Evolutionary conservation across 176 grass and related monocot genomes (phyloP).

Genomic region (Bonia amplexicaulis): DNA sequence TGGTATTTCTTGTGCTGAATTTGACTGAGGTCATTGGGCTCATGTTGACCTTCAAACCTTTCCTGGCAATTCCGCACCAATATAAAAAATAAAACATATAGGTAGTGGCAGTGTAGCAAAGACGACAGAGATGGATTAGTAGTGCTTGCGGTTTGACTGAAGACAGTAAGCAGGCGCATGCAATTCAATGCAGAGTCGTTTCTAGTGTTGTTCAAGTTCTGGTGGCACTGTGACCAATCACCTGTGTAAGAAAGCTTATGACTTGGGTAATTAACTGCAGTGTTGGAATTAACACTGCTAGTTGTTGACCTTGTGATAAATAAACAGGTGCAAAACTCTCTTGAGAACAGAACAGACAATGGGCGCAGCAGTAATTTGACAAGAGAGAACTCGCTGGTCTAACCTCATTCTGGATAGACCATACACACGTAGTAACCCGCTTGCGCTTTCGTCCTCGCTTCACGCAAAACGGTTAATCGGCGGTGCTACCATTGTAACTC

Average conservation of each 20-base stretch:
- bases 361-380: neutral
- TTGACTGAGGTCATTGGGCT: conserved; percentile 27
- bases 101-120: neutral
- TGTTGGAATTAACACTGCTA: neutral
- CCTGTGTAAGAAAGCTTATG: neutral
- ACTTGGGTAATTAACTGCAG: neutral
- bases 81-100: neutral
- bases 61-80: conserved; percentile 18
- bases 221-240: neutral
- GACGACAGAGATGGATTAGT: neutral
- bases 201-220: neutral
- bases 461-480: no score
- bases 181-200: neutral
- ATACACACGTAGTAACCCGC: no score
- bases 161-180: neutral
- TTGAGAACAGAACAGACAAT: neutral
- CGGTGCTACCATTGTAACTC: no score
- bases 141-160: neutral
- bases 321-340: neutral
- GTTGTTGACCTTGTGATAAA: neutral
- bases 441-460: no score
- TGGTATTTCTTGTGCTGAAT: conserved; percentile 42
- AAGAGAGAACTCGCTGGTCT: neutral
- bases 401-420: no score
- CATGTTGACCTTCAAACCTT: conserved; percentile 38